Conservation (phyloP, 805 yeast species). For the Wickerhamomyces subpelliculosus region DNA sequence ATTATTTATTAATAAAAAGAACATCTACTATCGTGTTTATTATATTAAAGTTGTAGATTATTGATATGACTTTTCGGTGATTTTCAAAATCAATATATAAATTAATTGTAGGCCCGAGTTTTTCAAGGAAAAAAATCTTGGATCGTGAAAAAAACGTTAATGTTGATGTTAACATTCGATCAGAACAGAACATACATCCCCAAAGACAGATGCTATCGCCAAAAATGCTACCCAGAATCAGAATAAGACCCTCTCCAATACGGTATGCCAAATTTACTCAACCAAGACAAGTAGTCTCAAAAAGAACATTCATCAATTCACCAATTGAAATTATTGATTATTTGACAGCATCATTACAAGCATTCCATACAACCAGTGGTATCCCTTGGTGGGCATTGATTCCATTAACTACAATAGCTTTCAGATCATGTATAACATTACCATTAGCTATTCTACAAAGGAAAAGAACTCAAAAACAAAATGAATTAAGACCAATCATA, state of each 20-base stretch:
- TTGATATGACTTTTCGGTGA: no score
- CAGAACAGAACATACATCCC: no score
- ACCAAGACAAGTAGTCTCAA: neutral
- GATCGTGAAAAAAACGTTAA: no score
- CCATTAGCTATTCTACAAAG: slow-evolving; percentile 78
- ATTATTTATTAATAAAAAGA: no score
- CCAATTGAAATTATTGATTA: slow-evolving; percentile 9
- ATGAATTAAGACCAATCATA: slow-evolving; percentile 61
- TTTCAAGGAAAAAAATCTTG: no score
- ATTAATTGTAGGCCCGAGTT: no score
- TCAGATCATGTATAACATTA: slow-evolving; percentile 62
- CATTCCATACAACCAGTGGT: slow-evolving; percentile 47
- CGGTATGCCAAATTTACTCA: neutral
- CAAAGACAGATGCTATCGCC: no score
- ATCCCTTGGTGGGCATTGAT: slow-evolving; percentile 81
- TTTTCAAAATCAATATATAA: no score
- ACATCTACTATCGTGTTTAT: no score
- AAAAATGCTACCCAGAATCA: neutral
- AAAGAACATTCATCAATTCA: slow-evolving; percentile 6
- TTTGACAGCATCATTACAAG: slow-evolving; percentile 30
- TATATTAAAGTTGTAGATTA: no score
- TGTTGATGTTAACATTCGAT: no score
- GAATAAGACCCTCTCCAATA: neutral
- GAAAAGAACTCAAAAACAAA: slow-evolving; percentile 61
- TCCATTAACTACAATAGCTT: slow-evolving; percentile 61